phyloP scores from a whole-genome alignment of 2,329 filamentous ascomycete genomes.

The Aspergillus transmontanensis region DNA sequence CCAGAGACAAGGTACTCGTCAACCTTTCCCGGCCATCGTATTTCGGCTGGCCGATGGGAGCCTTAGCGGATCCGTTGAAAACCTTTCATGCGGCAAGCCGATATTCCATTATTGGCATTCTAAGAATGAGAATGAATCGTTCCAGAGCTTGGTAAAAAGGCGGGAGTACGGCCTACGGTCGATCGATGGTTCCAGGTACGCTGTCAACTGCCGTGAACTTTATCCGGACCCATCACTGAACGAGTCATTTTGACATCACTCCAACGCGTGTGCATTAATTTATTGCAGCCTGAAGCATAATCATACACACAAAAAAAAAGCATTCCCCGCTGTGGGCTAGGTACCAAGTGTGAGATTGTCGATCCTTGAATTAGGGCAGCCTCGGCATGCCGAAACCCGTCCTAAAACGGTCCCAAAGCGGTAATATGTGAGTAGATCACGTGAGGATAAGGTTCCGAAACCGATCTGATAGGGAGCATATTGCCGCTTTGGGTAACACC shows the following conservation, averaged over 20 bases:
- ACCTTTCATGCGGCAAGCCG: too few species aligned
- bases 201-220: not conserved
- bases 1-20: too few species aligned
- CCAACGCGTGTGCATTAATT: not conserved
- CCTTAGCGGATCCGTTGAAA: accelerated
- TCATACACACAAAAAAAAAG: not conserved
- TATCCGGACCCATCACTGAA: not conserved
- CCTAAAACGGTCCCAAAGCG: not conserved
- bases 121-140: too few species aligned
- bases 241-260: not conserved
- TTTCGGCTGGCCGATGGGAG: too few species aligned
- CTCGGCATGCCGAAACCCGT: not conserved
- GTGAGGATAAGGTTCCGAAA: not conserved
- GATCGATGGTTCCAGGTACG: too few species aligned
- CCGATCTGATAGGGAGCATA: not conserved
- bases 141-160: too few species aligned
- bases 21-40: too few species aligned
- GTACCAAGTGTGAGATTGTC: not conserved
- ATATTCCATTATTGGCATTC: too few species aligned
- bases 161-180: too few species aligned
- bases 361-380: not conserved
- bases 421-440: not conserved
- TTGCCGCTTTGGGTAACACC: not conserved
- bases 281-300: not conserved
- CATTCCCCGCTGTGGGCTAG: not conserved